phyloP scores from a whole-genome alignment of 2,329 filamentous ascomycete species.

The Trichoderma sp. region DNA sequence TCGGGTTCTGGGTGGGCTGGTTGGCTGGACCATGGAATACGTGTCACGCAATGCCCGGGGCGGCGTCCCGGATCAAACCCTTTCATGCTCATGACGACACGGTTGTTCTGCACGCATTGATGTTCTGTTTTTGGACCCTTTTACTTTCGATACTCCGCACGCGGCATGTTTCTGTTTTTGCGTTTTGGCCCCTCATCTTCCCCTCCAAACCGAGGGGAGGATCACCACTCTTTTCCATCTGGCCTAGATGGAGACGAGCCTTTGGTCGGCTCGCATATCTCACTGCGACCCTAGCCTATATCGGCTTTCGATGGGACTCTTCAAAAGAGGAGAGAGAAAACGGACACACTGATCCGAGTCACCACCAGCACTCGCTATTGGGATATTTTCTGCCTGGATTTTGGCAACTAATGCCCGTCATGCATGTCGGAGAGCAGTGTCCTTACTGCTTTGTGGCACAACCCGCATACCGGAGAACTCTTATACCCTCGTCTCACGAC shows the following conservation, averaged over 20 bases:
- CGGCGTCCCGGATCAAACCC: constrained; percentile 35
- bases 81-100: constrained; percentile 38
- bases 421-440: constrained; percentile 9
- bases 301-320: constrained; percentile 1
- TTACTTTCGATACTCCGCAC: constrained; percentile 23
- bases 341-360: neutral
- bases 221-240: constrained; percentile 2
- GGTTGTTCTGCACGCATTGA: constrained; percentile 28
- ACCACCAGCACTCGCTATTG: neutral
- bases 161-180: constrained; percentile 14
- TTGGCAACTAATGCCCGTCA: neutral
- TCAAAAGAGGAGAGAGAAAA: neutral
- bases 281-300: constrained; percentile 7
- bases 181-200: constrained; percentile 4
- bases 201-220: neutral
- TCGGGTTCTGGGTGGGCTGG: constrained; percentile 30
- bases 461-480: neutral
- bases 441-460: constrained; percentile 17
- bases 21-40: constrained; percentile 35
- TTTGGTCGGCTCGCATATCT: neutral
- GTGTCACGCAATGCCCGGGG: constrained; percentile 37
- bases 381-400: neutral
- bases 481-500: constrained; percentile 22
- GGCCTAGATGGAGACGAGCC: neutral
- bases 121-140: constrained; percentile 22